Conservation (phyloP, 352 stramenopile genomes). For the Globisporangium acanthophoron region DNA sequence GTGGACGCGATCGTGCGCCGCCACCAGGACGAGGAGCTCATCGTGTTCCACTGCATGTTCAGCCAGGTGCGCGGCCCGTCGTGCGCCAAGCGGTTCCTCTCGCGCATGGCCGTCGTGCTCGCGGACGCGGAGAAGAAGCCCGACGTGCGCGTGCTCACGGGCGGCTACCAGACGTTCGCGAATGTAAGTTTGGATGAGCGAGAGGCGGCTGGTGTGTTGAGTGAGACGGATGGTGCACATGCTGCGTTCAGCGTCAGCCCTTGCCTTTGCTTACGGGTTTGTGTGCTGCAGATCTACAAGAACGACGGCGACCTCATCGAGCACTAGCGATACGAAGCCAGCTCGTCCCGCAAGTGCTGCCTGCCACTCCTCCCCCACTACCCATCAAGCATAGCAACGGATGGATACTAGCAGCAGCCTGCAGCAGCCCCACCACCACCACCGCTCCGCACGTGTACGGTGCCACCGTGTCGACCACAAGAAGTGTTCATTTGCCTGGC, state of each 20-base stretch:
- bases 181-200: conserved; percentile 21
- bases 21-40: conserved; percentile 51
- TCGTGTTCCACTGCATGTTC: conserved; percentile 89
- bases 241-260: neutral
- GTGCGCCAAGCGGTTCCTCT: conserved; percentile 73
- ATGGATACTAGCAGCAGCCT: neutral
- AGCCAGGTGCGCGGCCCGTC: conserved; percentile 77
- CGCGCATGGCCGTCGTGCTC: conserved; percentile 47
- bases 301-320: conserved; percentile 19
- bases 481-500: neutral
- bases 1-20: conserved; percentile 68
- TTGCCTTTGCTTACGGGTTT: neutral
- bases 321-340: neutral
- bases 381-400: neutral
- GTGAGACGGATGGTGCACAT: too few relatives aligned
- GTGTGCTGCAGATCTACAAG: conserved; percentile 15
- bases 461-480: neutral
- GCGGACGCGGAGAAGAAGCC: conserved; percentile 41
- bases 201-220: neutral
- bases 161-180: conserved; percentile 66
- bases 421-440: neutral
- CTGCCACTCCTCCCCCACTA: neutral
- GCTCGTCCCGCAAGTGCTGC: neutral
- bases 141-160: conserved; percentile 58
- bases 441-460: neutral